These are phyloP conservation scores for Malus hybrid DNA, from an alignment of 331 rosid species.

Conservation along the genomic window DNA sequence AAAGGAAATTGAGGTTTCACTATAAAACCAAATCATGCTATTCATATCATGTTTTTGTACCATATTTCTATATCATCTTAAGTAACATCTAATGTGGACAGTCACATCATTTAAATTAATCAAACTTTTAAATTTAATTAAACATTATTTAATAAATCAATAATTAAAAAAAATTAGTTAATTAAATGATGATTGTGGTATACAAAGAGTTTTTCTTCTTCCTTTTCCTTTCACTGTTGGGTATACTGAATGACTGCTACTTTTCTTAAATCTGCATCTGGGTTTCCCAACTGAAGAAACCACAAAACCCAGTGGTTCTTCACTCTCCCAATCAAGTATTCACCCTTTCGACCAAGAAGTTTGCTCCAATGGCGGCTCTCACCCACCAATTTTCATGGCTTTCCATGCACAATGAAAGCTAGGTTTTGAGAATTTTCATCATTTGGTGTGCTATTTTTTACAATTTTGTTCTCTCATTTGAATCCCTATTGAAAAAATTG, in stretches of 20 bases:
- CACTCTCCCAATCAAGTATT: conserved; percentile 25
- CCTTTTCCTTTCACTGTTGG: no score
- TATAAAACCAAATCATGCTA: no score
- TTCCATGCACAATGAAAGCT: background rate
- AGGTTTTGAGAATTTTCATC: background rate
- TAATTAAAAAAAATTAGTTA: no score
- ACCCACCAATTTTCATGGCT: background rate
- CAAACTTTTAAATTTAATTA: no score
- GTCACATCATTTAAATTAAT: no score
- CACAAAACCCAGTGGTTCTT: conserved; percentile 24
- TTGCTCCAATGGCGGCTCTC: conserved; percentile 52
- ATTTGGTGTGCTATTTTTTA: background rate
- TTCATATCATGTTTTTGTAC: no score
- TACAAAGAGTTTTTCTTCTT: no score
- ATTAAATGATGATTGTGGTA: no score
- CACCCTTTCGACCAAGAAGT: conserved; percentile 26
- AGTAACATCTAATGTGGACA: no score
- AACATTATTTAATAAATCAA: no score
- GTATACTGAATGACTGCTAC: conserved; percentile 19
- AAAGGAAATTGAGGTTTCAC: no score
- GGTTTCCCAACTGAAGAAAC: conserved; percentile 37
- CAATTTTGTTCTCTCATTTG: background rate
- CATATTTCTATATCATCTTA: no score
- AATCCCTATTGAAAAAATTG: background rate
- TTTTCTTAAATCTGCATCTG: conserved; percentile 34